Conservation (phyloP, 169 alveolate species). For the Neospora caninum region DNA sequence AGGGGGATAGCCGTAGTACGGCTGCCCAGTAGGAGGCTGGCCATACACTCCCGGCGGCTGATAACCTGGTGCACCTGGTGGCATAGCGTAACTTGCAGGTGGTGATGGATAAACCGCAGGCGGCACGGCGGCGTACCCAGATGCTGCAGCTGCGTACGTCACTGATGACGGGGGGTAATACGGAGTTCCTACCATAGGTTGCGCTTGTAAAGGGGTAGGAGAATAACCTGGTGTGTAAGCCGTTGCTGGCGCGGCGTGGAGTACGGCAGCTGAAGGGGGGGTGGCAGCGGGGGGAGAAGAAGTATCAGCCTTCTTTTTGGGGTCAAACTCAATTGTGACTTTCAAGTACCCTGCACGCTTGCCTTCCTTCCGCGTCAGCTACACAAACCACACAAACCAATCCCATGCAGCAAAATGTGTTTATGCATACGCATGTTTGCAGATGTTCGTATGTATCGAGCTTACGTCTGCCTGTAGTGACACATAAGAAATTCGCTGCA, state of each 20-base stretch:
- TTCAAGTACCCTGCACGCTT: neutral
- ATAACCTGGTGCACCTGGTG: neutral
- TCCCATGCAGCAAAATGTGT: too few species aligned
- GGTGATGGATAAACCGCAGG: neutral
- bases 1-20: neutral
- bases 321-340: neutral
- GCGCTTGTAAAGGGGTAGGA: neutral
- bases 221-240: neutral
- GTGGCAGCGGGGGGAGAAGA: neutral
- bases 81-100: neutral
- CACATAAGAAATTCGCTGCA: neutral
- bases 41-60: neutral
- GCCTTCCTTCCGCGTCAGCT: slow-evolving; percentile 1
- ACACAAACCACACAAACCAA: neutral
- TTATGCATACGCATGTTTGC: neutral
- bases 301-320: neutral
- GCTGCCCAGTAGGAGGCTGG: neutral
- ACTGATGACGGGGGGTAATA: neutral
- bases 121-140: neutral
- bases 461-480: neutral
- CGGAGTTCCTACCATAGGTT: neutral
- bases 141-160: neutral
- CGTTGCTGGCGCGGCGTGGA: neutral
- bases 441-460: neutral
- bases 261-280: neutral